Percentiles rank a stretch among this genome's conserved stretches.
Evolutionary conservation across 495 filamentous ascomycete genomes (phyloP).

Genomic region (Schizothecium vesticola): DNA sequence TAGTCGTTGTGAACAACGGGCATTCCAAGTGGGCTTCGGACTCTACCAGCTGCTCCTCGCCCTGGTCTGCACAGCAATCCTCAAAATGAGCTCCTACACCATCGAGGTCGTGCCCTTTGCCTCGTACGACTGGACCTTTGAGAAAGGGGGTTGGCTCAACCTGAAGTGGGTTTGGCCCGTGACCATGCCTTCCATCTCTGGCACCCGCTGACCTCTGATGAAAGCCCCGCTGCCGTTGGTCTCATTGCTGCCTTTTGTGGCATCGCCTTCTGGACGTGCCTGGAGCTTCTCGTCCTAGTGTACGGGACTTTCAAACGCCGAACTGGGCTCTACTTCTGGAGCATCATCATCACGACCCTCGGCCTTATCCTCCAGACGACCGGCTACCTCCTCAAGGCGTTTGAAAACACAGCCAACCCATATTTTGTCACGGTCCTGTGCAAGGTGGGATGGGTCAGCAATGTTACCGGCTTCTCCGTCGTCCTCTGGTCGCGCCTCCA

Average conservation of each 20-base stretch:
- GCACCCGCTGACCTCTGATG: not conserved
- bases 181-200: not conserved
- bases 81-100: not conserved
- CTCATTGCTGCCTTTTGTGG: constrained; percentile 21
- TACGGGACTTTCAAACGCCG: constrained; percentile 27
- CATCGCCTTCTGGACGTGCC: constrained; percentile 32
- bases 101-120: constrained; percentile 7
- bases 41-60: not conserved
- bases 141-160: constrained; percentile 5
- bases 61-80: not conserved
- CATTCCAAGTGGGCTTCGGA: not conserved
- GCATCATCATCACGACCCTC: constrained; percentile 37
- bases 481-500: constrained; percentile 14
- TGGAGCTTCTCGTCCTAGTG: constrained; percentile 18
- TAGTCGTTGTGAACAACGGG: not conserved
- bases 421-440: constrained; percentile 14
- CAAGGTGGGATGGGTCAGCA: constrained; percentile 4
- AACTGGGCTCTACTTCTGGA: constrained; percentile 33
- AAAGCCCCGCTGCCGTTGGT: not conserved
- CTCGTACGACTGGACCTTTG: constrained; percentile 5
- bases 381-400: not conserved
- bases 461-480: not conserved
- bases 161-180: not conserved
- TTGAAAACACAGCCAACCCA: constrained; percentile 7
- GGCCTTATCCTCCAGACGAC: constrained; percentile 28